A percentile compares a stretch with the other conserved stretches of the same genome.
These are phyloP conservation scores for Ascomycota sp. DNA, from an alignment of 2,329 filamentous ascomycete species.

Conservation along the genomic window DNA sequence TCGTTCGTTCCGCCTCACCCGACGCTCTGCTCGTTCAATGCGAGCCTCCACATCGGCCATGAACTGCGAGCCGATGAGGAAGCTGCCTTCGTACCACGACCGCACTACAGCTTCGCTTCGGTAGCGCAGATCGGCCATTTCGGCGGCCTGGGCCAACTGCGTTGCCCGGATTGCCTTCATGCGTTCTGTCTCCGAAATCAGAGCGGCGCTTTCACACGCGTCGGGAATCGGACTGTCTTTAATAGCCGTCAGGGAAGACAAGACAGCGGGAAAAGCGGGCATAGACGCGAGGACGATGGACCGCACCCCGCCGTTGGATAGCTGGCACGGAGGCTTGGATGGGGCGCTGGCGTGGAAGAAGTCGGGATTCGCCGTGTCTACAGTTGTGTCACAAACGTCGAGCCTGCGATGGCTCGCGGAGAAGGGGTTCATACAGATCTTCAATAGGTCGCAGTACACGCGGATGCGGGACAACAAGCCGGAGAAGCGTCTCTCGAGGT, in stretches of 20 bases:
- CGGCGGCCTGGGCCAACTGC: conserved; percentile 39
- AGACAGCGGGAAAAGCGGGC: conserved; percentile 31
- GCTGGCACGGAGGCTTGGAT: conserved; percentile 27
- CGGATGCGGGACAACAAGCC: conserved; percentile 27
- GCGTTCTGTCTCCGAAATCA: conserved; percentile 37
- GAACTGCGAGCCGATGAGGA: conserved; percentile 46
- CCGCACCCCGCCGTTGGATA: conserved; percentile 28
- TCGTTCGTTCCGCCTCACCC: conserved; percentile 42
- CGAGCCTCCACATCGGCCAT: conserved; percentile 54
- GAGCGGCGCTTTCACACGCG: conserved; percentile 28
- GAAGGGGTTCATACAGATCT: conserved; percentile 29
- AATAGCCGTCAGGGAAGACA: conserved; percentile 36
- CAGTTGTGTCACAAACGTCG: background rate
- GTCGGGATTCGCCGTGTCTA: conserved; percentile 32
- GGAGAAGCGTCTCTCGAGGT: conserved; percentile 33
- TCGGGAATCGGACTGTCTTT: conserved; percentile 36
- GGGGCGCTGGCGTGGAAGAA: conserved; percentile 29
- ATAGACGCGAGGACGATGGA: conserved; percentile 36
- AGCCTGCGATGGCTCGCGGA: background rate
- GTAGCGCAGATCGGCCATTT: conserved; percentile 41
- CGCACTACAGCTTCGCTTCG: conserved; percentile 43
- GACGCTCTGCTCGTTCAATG: conserved; percentile 43
- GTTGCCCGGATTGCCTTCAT: conserved; percentile 40
- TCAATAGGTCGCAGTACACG: conserved; percentile 37
- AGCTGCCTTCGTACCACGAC: conserved; percentile 53